Conservation (phyloP, 192 early-diverging fungal species). For the Gigaspora rosea region DNA sequence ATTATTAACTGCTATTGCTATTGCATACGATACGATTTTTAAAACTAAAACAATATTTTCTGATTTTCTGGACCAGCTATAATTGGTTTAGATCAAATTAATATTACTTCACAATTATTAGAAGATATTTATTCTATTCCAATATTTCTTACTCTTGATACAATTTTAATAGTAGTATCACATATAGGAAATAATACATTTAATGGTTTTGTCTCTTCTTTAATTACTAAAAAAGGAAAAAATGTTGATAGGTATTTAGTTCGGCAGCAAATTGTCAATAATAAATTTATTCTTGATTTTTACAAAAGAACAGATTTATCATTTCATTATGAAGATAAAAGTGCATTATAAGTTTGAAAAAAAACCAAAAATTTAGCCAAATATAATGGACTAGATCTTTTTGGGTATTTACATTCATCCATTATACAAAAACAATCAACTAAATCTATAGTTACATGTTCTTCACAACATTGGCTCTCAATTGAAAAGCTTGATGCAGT, state of each 20-base stretch:
- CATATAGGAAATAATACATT: background rate
- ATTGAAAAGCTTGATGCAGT: background rate
- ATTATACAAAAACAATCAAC: background rate
- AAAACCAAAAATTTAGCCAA: background rate
- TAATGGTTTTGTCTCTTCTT: constrained; percentile 3
- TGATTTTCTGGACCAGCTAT: background rate
- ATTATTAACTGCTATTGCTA: background rate
- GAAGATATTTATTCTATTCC: background rate
- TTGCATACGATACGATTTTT: background rate
- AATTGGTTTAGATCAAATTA: background rate
- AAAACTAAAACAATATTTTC: background rate
- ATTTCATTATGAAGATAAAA: constrained; percentile 1
- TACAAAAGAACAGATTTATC: background rate
- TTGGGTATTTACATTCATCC: background rate
- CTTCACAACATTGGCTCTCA: background rate
- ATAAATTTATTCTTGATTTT: constrained; percentile 3
- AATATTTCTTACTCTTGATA: background rate
- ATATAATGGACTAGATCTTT: background rate
- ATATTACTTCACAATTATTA: background rate
- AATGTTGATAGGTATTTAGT: background rate
- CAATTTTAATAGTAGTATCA: constrained; percentile 4
- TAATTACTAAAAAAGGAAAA: background rate
- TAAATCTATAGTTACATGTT: too few relatives aligned
- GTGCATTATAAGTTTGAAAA: background rate
- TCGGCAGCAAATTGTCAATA: background rate